A percentile compares a stretch with the other conserved stretches of the same genome.
Conservation (phyloP, 2,329 filamentous ascomycete species). For the Cercospora nicotianae region DNA sequence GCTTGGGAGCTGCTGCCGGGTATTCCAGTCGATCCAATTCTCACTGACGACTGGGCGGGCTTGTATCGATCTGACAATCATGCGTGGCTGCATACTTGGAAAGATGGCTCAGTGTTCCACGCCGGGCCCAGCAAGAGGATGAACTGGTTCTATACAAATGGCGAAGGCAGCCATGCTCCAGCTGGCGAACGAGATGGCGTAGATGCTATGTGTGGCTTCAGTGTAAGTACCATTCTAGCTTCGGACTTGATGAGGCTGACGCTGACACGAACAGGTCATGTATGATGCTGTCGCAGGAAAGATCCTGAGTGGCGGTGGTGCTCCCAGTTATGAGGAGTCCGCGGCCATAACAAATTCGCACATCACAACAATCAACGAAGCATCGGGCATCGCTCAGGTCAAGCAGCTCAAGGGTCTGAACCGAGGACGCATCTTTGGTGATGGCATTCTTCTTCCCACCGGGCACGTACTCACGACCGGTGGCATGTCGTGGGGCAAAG, state of each 20-base stretch:
- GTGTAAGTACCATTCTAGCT: not conserved
- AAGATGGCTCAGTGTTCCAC: conserved; percentile 52
- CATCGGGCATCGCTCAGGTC: conserved; percentile 25
- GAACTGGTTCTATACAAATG: conserved; percentile 57
- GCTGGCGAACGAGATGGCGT: conserved; percentile 50
- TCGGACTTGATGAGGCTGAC: not conserved
- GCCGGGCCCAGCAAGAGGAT: conserved; percentile 56
- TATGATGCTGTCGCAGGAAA: conserved; percentile 57
- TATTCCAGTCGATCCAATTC: conserved; percentile 46
- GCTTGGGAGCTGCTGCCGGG: conserved; percentile 53
- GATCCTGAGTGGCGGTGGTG: conserved; percentile 56
- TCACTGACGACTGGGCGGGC: conserved; percentile 42
- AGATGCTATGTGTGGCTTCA: conserved; percentile 55
- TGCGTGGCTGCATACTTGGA: conserved; percentile 56
- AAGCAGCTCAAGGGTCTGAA: conserved; percentile 32
- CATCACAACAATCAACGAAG: conserved; percentile 50
- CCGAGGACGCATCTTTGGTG: conserved; percentile 35
- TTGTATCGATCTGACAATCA: conserved; percentile 55
- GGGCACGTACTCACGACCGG: conserved; percentile 40
- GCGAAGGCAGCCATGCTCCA: conserved; percentile 43
- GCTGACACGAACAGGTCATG: conserved; percentile 48
- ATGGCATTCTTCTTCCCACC: conserved; percentile 37
- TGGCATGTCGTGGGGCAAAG: conserved; percentile 29
- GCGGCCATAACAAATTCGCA: conserved; percentile 49
- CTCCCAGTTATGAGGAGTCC: conserved; percentile 48